Percentiles rank a stretch among this genome's conserved stretches.
Evolutionary conservation across 2,329 filamentous ascomycete genomes (phyloP).

Genomic region (Cladorrhinum sp.): DNA sequence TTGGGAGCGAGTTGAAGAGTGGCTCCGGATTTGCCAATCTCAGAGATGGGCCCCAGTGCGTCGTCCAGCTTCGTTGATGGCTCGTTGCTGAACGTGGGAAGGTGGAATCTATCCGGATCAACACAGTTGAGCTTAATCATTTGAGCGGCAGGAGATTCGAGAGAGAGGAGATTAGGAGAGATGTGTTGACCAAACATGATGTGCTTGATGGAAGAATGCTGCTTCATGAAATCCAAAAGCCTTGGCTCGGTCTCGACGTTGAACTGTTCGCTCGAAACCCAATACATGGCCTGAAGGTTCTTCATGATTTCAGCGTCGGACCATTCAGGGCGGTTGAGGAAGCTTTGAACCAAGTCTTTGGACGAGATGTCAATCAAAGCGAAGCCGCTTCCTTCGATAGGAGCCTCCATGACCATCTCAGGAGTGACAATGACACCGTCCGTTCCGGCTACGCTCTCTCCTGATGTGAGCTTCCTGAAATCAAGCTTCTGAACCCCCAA

Average conservation of each 20-base stretch:
- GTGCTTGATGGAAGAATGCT: constrained; percentile 63
- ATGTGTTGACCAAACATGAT: constrained; percentile 72
- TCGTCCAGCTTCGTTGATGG: constrained; percentile 20
- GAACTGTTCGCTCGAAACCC: constrained; percentile 74
- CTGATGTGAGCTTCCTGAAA: constrained; percentile 59
- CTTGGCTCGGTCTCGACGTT: constrained; percentile 49
- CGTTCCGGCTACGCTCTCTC: constrained; percentile 59
- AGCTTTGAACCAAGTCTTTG: constrained; percentile 62
- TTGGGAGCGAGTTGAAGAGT: constrained; percentile 47
- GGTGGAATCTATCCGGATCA: constrained; percentile 68
- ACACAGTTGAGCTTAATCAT: constrained; percentile 68
- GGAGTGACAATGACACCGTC: constrained; percentile 72
- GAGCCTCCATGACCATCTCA: constrained; percentile 76
- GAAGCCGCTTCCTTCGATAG: constrained; percentile 67
- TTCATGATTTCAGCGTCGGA: constrained; percentile 60
- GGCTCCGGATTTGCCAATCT: constrained; percentile 41
- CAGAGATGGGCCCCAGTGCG: constrained; percentile 1
- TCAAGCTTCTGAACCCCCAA: constrained; percentile 60
- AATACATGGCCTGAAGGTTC: constrained; percentile 68
- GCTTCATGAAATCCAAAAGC: constrained; percentile 67
- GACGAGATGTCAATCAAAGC: constrained; percentile 78
- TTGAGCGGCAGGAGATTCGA: constrained; percentile 64
- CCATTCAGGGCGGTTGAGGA: constrained; percentile 74
- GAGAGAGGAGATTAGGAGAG: constrained; percentile 70
- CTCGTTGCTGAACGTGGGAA: constrained; percentile 64